Percentiles rank a stretch among this genome's conserved stretches.
Conservation (phyloP, 164 flowering plant species). For the Macadamia integrifolia region DNA sequence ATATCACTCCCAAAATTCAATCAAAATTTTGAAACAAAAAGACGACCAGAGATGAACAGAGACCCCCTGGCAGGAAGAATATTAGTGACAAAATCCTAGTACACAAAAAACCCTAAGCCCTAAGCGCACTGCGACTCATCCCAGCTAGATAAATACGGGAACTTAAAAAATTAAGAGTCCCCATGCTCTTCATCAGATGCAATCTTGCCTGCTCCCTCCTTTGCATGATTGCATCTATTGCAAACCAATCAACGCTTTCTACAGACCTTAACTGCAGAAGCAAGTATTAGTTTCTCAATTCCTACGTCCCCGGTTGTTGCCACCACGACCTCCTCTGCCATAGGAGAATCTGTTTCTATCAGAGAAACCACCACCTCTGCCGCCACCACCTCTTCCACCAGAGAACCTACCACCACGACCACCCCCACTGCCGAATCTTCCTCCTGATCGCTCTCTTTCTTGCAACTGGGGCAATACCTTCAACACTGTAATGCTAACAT, state of each 20-base stretch:
- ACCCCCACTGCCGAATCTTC: conserved; percentile 58
- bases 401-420: conserved; percentile 30
- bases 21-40: too few species aligned
- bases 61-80: too few species aligned
- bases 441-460: conserved; percentile 46
- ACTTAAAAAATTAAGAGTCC: background rate
- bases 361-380: conserved; percentile 22
- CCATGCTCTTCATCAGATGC: background rate
- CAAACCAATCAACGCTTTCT: background rate
- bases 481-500: conserved; percentile 60
- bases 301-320: conserved; percentile 8
- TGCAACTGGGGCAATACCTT: conserved; percentile 57
- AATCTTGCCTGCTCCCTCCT: background rate
- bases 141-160: background rate
- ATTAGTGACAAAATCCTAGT: too few species aligned
- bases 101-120: too few species aligned
- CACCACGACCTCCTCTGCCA: conserved; percentile 22
- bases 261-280: background rate
- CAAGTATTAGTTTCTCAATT: background rate
- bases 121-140: background rate
- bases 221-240: too few species aligned
- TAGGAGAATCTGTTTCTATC: conserved; percentile 28
- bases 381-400: conserved; percentile 22
- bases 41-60: too few species aligned
- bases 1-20: too few species aligned